Evolutionary conservation across 306 rosid genomes (phyloP).

Genomic region (Prinsepia uniflora): DNA sequence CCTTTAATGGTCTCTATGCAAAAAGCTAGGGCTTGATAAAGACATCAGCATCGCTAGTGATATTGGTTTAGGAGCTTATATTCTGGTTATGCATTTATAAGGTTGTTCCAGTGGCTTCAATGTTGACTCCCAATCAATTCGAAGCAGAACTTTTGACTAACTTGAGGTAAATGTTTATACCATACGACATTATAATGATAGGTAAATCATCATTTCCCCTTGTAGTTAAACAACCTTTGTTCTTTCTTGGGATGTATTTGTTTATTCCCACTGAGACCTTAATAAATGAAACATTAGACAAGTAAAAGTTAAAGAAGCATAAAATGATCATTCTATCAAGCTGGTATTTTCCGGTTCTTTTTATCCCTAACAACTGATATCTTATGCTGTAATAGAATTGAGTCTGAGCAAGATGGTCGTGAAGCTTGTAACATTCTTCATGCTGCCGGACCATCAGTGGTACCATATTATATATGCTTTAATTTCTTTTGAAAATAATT

Average conservation of each 20-base stretch:
- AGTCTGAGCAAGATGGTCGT: constrained; percentile 69
- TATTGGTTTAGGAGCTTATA: constrained; percentile 12
- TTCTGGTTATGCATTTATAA: constrained; percentile 33
- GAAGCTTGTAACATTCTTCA: constrained; percentile 79
- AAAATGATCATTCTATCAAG: neutral
- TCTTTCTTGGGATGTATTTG: neutral
- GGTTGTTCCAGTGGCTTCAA: constrained; percentile 95
- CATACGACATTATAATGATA: constrained; percentile 15
- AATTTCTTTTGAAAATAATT: too few species aligned
- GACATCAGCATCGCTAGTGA: neutral
- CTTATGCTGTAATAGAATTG: constrained; percentile 48
- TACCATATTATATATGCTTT: constrained; percentile 20
- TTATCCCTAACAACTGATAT: neutral
- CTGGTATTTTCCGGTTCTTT: neutral
- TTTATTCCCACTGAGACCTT: neutral
- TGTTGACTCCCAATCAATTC: constrained; percentile 97
- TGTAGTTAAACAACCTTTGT: constrained; percentile 8
- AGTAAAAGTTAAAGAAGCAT: neutral
- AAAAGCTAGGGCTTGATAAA: neutral
- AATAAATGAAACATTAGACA: neutral
- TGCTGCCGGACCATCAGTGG: constrained; percentile 78
- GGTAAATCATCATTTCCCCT: constrained; percentile 4
- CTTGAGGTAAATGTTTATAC: constrained; percentile 43
- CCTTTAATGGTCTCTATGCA: neutral
- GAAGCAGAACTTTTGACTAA: constrained; percentile 90